phyloP scores from a whole-genome alignment of 345 rosid genomes.

The Syzygium aqueum region DNA sequence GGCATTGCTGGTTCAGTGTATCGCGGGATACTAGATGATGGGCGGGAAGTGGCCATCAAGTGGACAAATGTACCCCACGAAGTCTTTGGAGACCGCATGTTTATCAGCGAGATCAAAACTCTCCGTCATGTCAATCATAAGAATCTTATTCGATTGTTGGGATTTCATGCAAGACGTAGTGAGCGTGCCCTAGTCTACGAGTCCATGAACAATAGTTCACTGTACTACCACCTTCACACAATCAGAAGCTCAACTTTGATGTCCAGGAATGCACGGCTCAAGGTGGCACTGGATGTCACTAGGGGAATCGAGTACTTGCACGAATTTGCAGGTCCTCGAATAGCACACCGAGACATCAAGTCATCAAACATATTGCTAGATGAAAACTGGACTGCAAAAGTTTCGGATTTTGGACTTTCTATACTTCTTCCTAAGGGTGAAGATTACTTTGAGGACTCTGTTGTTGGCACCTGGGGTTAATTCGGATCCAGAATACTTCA shows the following conservation, averaged over 20 bases:
- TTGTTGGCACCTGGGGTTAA: neutral
- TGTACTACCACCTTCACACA: neutral
- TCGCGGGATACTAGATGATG: neutral
- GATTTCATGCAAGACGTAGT: neutral
- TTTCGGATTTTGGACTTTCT: neutral
- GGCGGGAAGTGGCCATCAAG: neutral
- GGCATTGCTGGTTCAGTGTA: neutral
- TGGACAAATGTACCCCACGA: neutral
- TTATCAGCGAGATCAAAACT: neutral
- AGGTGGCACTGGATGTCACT: neutral
- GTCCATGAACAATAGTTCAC: neutral
- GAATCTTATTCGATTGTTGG: neutral
- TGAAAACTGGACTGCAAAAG: neutral
- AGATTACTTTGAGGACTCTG: neutral
- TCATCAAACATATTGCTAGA: conserved; percentile 2
- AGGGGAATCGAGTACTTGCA: conserved; percentile 3
- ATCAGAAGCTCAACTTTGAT: neutral
- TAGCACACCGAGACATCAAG: conserved; percentile 1
- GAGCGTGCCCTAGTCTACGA: neutral
- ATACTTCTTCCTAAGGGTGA: neutral
- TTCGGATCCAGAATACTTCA: neutral
- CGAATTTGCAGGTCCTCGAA: neutral
- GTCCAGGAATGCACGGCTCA: neutral
- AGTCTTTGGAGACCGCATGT: neutral
- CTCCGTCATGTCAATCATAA: neutral